Base-by-base conservation (phyloP, 2,329 filamentous ascomycete genomes). In the Xylariales sp. region DNA sequence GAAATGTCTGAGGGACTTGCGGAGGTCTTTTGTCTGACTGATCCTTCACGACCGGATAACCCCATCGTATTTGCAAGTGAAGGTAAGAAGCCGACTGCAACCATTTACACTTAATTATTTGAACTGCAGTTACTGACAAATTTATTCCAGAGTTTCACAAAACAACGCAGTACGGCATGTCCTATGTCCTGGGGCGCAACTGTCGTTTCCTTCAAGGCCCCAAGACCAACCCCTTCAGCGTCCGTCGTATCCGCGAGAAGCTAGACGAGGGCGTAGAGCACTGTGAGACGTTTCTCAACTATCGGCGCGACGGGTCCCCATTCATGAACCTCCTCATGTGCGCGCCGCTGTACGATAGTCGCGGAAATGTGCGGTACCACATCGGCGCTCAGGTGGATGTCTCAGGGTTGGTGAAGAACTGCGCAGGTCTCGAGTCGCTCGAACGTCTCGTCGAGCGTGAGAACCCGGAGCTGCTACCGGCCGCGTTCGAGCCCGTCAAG, bases 191-290 rank as follows among this genome's bases (percentile, higher is more conserved):
- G 14, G 85, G 85, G 0, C 77, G 83, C 21, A 90, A 90, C 46
- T 89, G 85, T 50, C 78, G 85, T 6, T 89, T 90, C 50, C 71
- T 90, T 2, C 85, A 89, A 56, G 85, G 86, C 0, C 84, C 84
- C 0, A 76, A 75, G 49, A 88, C 85, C 5, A 83, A 83, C 46
- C 68, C 67, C 0, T 70, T 74, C 43, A 84, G 79, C 35, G 68
- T 85, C 0, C 61, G 68, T 38, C 69, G 86, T 37, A 65, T 90
- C 10, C 68, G 74, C 21, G 74, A 83, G 28, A 79, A 78, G 19
- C 61, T 84, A 10, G 57, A 67, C 6, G 73, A 69, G 2, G 81
- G 82, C n/a, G 72, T 76, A 47, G 85, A 89, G 50, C 77, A 83
- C 46, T 84, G 74, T 38, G 86, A 90, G 50, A 77, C 86, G 0